These are phyloP conservation scores for Exophiala oligosperma DNA, from an alignment of 2,329 filamentous ascomycete species.

Conservation along the genomic window DNA sequence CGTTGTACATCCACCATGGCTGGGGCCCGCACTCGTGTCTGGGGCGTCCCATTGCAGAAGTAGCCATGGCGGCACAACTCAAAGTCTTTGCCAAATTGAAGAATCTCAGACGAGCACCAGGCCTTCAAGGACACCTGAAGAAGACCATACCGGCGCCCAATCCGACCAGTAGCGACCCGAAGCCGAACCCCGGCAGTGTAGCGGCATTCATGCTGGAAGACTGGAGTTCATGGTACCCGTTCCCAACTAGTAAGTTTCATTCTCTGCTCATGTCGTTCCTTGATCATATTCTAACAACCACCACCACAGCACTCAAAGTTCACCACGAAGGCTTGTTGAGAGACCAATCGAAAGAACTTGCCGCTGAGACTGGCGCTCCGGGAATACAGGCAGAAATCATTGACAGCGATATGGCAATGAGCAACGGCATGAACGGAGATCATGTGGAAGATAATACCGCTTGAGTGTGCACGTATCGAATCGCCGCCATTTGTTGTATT, in stretches of 20 bases:
- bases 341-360: conserved; percentile 25
- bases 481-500: too few relatives aligned
- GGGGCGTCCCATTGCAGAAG: conserved; percentile 42
- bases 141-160: conserved; percentile 36
- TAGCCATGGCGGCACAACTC: conserved; percentile 44
- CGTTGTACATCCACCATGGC: conserved; percentile 46
- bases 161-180: conserved; percentile 28
- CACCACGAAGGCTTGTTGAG: conserved; percentile 28
- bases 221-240: conserved; percentile 44
- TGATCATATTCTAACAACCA: conserved; percentile 4
- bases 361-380: conserved; percentile 24
- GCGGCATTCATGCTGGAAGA: conserved; percentile 46
- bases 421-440: conserved; percentile 21
- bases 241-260: conserved; percentile 35
- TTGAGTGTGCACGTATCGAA: not conserved
- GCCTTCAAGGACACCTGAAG: conserved; percentile 42
- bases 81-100: conserved; percentile 42
- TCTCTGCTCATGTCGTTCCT: not conserved
- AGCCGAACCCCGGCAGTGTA: conserved; percentile 38
- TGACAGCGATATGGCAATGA: conserved; percentile 23
- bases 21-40: conserved; percentile 51
- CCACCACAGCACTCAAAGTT: conserved; percentile 27
- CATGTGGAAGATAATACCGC: conserved; percentile 15
- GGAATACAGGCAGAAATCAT: conserved; percentile 23
- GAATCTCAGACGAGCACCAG: conserved; percentile 43